A percentile compares a stretch with the other conserved stretches of the same genome.
Evolutionary conservation across 2,329 filamentous ascomycete species (phyloP).

Genomic region (Fusarium sp.): DNA sequence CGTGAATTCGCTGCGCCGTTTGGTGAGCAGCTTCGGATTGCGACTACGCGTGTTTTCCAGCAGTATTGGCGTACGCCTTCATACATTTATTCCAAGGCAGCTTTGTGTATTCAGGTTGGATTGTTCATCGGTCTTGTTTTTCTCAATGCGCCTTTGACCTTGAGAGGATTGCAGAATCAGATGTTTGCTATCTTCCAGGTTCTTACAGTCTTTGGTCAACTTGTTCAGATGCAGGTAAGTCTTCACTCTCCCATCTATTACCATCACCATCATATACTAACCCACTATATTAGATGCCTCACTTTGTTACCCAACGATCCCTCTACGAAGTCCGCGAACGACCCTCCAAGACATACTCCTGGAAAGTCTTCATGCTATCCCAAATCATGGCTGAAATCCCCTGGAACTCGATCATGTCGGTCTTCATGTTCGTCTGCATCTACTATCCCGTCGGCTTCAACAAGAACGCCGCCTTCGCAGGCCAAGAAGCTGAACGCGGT

Average conservation of each 20-base stretch:
- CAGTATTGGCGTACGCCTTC: constrained; percentile 92
- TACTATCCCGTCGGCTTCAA: constrained; percentile 88
- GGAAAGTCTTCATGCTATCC: constrained; percentile 85
- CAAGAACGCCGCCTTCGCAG: constrained; percentile 65
- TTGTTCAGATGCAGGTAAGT: constrained; percentile 63
- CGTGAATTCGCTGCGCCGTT: constrained; percentile 86
- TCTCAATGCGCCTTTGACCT: constrained; percentile 74
- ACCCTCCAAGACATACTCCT: constrained; percentile 84
- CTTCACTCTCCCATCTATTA: no score
- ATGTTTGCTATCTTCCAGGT: constrained; percentile 89
- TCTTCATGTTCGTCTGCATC: constrained; percentile 81
- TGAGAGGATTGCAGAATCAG: constrained; percentile 87
- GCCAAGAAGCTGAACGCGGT: constrained; percentile 61
- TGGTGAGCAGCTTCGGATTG: constrained; percentile 71
- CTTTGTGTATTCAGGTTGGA: constrained; percentile 71
- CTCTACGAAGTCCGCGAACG: constrained; percentile 88
- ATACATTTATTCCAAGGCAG: constrained; percentile 86
- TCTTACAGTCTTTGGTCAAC: constrained; percentile 81
- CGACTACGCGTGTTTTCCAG: constrained; percentile 80
- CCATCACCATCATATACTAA: no score
- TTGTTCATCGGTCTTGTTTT: constrained; percentile 88
- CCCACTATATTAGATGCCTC: constrained; percentile 68
- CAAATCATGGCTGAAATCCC: constrained; percentile 87
- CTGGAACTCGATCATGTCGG: constrained; percentile 81
- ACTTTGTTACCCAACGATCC: constrained; percentile 82